Conservation (phyloP, 305 asterid genomes). For the Rubia peregrina region DNA sequence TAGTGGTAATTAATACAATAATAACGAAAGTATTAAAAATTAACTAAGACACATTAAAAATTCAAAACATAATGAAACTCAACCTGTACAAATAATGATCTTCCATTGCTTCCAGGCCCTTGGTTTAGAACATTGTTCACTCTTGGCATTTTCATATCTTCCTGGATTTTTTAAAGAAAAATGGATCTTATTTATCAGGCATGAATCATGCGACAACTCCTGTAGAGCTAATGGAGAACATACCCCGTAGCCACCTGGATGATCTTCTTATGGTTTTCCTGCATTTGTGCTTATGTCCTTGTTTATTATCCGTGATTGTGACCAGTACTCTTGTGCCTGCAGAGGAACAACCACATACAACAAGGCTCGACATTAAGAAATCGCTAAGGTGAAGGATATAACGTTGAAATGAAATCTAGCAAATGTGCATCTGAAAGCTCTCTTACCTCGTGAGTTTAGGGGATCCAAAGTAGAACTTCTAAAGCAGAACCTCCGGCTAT, state of each 20-base stretch:
- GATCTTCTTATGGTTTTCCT: slow-evolving; percentile 30
- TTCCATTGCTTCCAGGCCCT: slow-evolving; percentile 41
- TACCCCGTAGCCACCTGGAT: slow-evolving; percentile 16
- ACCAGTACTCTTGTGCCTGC: slow-evolving; percentile 45
- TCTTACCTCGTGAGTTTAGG: too few species aligned
- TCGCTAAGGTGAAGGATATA: not conserved
- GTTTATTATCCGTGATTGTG: slow-evolving; percentile 40
- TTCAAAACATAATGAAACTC: too few species aligned
- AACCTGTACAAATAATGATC: not conserved
- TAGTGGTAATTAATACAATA: too few species aligned
- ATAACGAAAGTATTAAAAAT: too few species aligned
- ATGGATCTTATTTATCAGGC: not conserved
- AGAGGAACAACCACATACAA: not conserved
- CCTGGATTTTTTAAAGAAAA: slow-evolving; percentile 21
- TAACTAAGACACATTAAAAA: too few species aligned
- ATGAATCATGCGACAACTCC: not conserved
- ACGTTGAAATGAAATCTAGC: too few species aligned
- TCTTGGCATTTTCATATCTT: slow-evolving; percentile 30
- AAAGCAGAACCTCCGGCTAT: too few species aligned
- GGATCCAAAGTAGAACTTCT: too few species aligned
- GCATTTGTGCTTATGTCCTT: slow-evolving; percentile 30
- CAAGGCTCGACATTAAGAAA: not conserved
- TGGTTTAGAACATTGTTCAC: slow-evolving; percentile 31
- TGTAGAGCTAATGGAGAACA: not conserved
- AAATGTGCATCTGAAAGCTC: too few species aligned